Base-by-base conservation (phyloP, 352 stramenopile species). In the Thraustotheca clavata region DNA sequence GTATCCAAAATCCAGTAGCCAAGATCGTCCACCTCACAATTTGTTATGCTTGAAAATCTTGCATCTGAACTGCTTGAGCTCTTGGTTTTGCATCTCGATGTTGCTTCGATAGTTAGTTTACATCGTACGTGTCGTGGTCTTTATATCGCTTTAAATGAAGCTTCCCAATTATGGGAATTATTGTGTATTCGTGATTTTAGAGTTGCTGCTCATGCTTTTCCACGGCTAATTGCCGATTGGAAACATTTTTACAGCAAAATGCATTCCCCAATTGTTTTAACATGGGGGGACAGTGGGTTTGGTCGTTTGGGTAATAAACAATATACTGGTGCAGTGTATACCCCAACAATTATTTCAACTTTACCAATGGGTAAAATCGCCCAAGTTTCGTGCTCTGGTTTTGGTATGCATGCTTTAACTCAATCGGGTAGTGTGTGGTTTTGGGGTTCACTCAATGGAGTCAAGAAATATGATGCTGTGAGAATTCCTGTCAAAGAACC, bases 341-440 rank as follows among this genome's bases (percentile, higher is more conserved):
- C n/a, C 34, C 55, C 29, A 11, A 38, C n/a, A 38, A 31, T 5
- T 18, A 50, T 63, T 41, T 38, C 49, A 29, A 63, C 55, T 16
- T 39, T 41, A 7, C 14, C 7, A 5, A 18, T 63, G 11, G 55
- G 55, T 14, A 49, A 32, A 29, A 55, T 63, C 24, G 38, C 20
- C 2, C 11, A 22, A 26, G 52, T 63, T 7, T 26, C 55, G 20
- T 63, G 55, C 55, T 50, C 55, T 14, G 55, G 55, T 27, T 63
- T 33, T 49, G 55, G 55, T 16, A 63, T 63, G 55, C 55, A 63
- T 41, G 34, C 55, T 7, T 41, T 63, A 6, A 63, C 41, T 7
- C 55, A 63, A 54, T 11, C 35, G 16, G 55, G 55, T 14, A 9
- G 36, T 22, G 34, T 63, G 1, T 63, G 55, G 55, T 63, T 63